Conservation (phyloP, 306 rosid genomes). For the Mucuna pruriens region DNA sequence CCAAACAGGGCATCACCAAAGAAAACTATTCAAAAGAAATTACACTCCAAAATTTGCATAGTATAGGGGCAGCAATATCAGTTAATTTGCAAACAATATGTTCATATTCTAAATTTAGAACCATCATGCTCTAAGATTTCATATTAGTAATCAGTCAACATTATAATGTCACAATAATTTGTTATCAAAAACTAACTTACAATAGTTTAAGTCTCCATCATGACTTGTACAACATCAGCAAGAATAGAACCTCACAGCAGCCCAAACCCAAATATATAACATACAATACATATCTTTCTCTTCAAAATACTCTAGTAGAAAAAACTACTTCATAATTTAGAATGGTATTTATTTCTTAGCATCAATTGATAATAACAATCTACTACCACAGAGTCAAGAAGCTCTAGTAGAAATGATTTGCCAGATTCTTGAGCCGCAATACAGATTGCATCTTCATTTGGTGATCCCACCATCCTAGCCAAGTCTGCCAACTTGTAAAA, state of each 20-base stretch:
- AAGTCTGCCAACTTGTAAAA: constrained; percentile 81
- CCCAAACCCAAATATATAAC: constrained; percentile 14
- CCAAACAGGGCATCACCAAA: background rate
- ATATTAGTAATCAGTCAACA: constrained; percentile 11
- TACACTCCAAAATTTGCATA: constrained; percentile 7
- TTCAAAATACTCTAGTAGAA: background rate
- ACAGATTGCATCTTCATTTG: constrained; percentile 51
- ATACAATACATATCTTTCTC: constrained; percentile 2
- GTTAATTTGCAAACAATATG: background rate
- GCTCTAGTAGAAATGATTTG: constrained; percentile 81
- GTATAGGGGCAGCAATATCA: background rate
- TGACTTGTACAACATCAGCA: background rate
- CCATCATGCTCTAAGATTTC: constrained; percentile 20
- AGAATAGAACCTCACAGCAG: constrained; percentile 27
- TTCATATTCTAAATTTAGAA: constrained; percentile 20
- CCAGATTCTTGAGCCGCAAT: constrained; percentile 73
- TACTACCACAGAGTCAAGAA: constrained; percentile 83
- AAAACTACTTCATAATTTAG: background rate
- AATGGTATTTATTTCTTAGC: constrained; percentile 18
- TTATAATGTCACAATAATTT: constrained; percentile 4
- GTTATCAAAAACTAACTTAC: constrained; percentile 23
- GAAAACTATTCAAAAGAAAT: background rate
- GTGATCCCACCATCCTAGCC: constrained; percentile 55
- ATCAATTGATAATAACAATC: constrained; percentile 28
- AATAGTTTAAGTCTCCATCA: too few species aligned